These are phyloP conservation scores for Fusarium sacchari DNA, from an alignment of 2,329 filamentous ascomycete species.

Conservation along the genomic window DNA sequence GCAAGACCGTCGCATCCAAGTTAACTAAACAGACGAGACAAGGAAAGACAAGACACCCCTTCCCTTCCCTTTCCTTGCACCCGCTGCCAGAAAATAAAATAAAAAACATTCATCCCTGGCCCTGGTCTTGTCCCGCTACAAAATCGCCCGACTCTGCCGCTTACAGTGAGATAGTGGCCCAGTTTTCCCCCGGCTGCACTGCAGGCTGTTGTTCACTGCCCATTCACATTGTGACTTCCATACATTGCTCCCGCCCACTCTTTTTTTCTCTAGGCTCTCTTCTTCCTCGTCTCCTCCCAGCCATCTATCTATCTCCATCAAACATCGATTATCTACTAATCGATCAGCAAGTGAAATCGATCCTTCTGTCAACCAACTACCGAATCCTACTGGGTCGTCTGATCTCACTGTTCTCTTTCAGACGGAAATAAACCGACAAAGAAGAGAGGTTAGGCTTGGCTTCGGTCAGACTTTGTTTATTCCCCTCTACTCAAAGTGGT, in stretches of 20 bases:
- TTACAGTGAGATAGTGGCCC: constrained; percentile 18
- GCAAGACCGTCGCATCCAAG: not conserved
- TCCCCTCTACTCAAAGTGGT: constrained; percentile 18
- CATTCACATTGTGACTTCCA: not conserved
- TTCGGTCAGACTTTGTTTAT: constrained; percentile 12
- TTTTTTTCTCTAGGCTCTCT: not conserved
- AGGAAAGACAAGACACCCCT: not conserved
- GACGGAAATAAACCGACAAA: not conserved
- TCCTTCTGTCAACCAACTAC: not conserved
- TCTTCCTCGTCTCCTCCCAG: not conserved
- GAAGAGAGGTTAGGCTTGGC: constrained; percentile 24
- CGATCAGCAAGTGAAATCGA: constrained; percentile 1
- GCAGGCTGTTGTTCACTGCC: constrained; percentile 16
- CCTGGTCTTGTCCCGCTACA: not conserved
- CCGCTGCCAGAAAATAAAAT: not conserved
- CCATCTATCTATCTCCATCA: constrained; percentile 6
- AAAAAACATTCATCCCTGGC: not conserved
- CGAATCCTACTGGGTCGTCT: not conserved
- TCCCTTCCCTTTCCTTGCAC: not conserved
- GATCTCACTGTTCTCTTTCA: not conserved
- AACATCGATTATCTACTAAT: constrained; percentile 10
- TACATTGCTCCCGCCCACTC: constrained; percentile 12
- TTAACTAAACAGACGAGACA: not conserved
- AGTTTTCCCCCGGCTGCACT: constrained; percentile 28
- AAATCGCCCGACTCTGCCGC: constrained; percentile 25